Evolutionary conservation across 2,329 filamentous ascomycete genomes (phyloP).

Genomic region (Spiromastix sp.): DNA sequence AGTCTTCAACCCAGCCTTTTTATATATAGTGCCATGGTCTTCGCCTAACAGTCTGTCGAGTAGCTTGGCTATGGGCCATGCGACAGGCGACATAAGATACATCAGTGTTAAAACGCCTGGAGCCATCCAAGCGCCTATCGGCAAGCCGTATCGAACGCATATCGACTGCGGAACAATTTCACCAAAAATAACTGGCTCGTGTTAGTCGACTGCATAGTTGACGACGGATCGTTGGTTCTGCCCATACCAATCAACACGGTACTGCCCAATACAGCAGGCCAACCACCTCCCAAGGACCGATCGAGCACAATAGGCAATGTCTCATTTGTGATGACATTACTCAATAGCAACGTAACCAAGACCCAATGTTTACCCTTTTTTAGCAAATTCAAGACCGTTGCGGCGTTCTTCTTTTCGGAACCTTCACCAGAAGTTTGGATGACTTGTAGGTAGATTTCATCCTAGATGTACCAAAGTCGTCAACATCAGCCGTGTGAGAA

Average conservation of each 20-base stretch:
- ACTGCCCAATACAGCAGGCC: constrained; percentile 86
- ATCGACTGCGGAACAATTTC: constrained; percentile 93
- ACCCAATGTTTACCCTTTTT: constrained; percentile 96
- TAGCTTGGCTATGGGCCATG: constrained; percentile 91
- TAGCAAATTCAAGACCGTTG: constrained; percentile 67
- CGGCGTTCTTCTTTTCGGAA: constrained; percentile 76
- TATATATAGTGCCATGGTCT: constrained; percentile 94
- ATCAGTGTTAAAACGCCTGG: constrained; percentile 79
- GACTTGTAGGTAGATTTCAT: constrained; percentile 95
- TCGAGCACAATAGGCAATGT: constrained; percentile 92
- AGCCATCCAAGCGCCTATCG: constrained; percentile 89
- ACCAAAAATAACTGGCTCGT: constrained; percentile 76
- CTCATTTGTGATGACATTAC: constrained; percentile 97
- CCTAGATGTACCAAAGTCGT: constrained; percentile 38
- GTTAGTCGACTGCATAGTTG: constrained; percentile 1
- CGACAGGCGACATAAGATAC: constrained; percentile 81
- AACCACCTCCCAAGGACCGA: constrained; percentile 83
- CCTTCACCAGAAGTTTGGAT: constrained; percentile 76
- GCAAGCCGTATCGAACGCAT: constrained; percentile 89
- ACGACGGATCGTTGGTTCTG: neutral
- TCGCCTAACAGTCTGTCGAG: constrained; percentile 88
- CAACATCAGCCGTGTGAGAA: neutral
- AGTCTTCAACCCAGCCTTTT: constrained; percentile 94
- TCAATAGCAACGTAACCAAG: constrained; percentile 80
- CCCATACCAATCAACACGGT: constrained; percentile 80